Conservation (phyloP, 495 filamentous ascomycete genomes). For the Astrothelium macrocarpum region DNA sequence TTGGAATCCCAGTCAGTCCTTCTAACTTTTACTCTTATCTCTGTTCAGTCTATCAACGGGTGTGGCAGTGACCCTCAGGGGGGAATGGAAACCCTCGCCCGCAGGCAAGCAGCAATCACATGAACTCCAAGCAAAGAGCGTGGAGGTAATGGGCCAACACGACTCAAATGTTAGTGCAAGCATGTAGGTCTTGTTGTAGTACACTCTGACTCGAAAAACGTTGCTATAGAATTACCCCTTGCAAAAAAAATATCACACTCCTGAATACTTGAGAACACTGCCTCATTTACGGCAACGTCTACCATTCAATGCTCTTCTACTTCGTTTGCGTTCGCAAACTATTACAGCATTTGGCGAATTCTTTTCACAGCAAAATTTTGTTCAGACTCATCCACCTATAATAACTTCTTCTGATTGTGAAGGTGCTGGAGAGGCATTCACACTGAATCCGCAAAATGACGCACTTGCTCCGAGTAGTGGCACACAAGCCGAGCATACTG, state of each 20-base stretch:
- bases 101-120: constrained; percentile 59
- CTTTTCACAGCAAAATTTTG: constrained; percentile 59
- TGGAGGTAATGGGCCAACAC: constrained; percentile 63
- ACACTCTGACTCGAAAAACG: background rate
- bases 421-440: constrained; percentile 93
- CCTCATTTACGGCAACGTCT: constrained; percentile 84
- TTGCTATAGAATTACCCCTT: constrained; percentile 66
- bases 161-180: constrained; percentile 51
- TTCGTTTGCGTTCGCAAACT: constrained; percentile 74
- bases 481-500: background rate
- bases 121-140: constrained; percentile 63
- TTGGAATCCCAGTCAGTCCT: constrained; percentile 8
- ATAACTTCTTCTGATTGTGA: constrained; percentile 97
- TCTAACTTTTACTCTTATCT: constrained; percentile 1
- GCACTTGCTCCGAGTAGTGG: constrained; percentile 23
- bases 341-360: constrained; percentile 63
- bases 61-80: constrained; percentile 66
- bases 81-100: constrained; percentile 66
- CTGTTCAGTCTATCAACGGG: constrained; percentile 62
- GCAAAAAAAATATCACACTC: constrained; percentile 86
- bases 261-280: constrained; percentile 78
- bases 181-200: background rate
- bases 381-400: constrained; percentile 84
- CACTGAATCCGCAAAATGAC: constrained; percentile 36
- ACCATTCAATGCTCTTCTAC: constrained; percentile 66